Percentiles rank a stretch among this genome's conserved stretches.
Conservation (phyloP, 495 filamentous ascomycete species). For the Aspergillus wentii region DNA sequence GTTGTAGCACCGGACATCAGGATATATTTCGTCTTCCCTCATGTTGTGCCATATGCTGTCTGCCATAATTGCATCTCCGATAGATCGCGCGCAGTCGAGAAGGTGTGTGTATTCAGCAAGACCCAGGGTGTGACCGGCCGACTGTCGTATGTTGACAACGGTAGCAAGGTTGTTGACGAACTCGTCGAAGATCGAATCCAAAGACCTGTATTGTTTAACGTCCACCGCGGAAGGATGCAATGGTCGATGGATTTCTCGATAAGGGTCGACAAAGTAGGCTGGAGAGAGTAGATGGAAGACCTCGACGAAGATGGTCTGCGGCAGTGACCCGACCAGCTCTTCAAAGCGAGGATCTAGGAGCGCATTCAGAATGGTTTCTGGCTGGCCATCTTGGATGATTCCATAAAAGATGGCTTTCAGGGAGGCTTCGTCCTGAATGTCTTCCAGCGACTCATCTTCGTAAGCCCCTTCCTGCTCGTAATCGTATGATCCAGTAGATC, state of each 20-base stretch:
- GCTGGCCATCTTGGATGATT: constrained; percentile 28
- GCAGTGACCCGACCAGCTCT: constrained; percentile 26
- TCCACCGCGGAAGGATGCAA: constrained; percentile 38
- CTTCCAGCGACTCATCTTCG: too few relatives aligned
- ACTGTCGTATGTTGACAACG: constrained; percentile 31
- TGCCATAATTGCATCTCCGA: constrained; percentile 40
- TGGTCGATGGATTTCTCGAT: constrained; percentile 41
- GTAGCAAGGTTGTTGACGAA: constrained; percentile 33
- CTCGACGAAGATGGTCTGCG: constrained; percentile 30
- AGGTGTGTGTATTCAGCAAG: constrained; percentile 52
- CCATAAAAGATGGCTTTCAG: constrained; percentile 21
- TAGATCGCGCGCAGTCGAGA: constrained; percentile 47
- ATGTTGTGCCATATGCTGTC: constrained; percentile 50
- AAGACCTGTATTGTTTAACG: constrained; percentile 15
- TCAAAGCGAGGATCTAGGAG: constrained; percentile 28
- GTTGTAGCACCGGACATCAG: constrained; percentile 54
- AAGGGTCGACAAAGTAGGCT: constrained; percentile 40
- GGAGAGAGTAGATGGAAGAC: constrained; percentile 36
- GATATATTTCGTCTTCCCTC: constrained; percentile 25
- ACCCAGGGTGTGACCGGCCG: constrained; percentile 20
- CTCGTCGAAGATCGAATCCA: constrained; percentile 30
- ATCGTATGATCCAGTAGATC: too few relatives aligned
- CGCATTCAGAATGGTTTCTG: constrained; percentile 32
- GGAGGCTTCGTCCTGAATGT: constrained; percentile 6
- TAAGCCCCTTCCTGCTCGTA: too few relatives aligned